Percentiles rank a stretch among this genome's conserved stretches.
Conservation (phyloP, 345 rosid genomes). For the Sisymbrium altissimum region DNA sequence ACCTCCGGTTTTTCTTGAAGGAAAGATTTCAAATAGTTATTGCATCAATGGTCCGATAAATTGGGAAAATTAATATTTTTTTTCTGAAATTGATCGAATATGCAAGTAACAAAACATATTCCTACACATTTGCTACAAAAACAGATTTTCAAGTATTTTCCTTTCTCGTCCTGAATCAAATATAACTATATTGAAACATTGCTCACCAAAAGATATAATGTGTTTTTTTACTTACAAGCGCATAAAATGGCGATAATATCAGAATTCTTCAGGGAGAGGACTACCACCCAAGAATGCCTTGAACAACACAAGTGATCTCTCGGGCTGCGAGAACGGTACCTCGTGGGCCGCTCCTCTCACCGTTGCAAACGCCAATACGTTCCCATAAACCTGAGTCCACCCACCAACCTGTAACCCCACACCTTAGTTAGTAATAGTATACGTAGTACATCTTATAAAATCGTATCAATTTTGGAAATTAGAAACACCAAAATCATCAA, state of each 20-base stretch:
- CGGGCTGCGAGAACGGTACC: conserved; percentile 91
- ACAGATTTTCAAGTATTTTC: background rate
- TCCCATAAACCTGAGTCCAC: conserved; percentile 87
- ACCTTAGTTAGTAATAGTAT: background rate
- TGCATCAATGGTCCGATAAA: no score
- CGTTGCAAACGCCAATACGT: conserved; percentile 71
- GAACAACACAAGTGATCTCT: conserved; percentile 76
- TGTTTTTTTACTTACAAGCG: conserved; percentile 14
- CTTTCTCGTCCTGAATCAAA: background rate
- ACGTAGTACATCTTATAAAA: background rate
- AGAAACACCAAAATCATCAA: background rate
- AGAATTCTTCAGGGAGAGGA: conserved; percentile 69
- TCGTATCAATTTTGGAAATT: background rate
- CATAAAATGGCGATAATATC: conserved; percentile 22
- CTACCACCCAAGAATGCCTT: conserved; percentile 58
- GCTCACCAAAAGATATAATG: background rate
- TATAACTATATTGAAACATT: background rate
- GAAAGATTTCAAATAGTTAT: no score
- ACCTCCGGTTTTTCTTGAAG: no score
- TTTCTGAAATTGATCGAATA: background rate
- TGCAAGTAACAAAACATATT: background rate
- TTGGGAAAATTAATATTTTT: no score
- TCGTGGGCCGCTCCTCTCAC: conserved; percentile 93
- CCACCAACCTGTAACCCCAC: conserved; percentile 70
- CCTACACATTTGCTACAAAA: background rate